These are phyloP conservation scores for Allantophomopsis lycopodina DNA, from an alignment of 2,329 filamentous ascomycete species.

Conservation along the genomic window DNA sequence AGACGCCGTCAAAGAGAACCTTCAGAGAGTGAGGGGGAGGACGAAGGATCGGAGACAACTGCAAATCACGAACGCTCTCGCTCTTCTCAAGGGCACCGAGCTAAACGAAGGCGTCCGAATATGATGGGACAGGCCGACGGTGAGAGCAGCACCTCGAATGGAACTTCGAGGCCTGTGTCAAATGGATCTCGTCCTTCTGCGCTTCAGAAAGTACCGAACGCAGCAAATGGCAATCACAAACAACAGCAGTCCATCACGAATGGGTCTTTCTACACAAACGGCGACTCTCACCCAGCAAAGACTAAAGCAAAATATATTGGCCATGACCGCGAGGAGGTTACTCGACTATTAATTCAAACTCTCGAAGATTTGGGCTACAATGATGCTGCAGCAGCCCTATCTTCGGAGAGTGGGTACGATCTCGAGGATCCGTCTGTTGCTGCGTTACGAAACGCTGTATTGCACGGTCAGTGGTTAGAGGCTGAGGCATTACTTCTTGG, in stretches of 20 bases:
- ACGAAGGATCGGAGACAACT: conserved; percentile 21
- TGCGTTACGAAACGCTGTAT: conserved; percentile 69
- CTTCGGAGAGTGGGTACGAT: conserved; percentile 72
- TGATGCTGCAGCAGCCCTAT: conserved; percentile 59
- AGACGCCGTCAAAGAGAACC: conserved; percentile 28
- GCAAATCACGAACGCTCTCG: conserved; percentile 10
- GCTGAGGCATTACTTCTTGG: conserved; percentile 73
- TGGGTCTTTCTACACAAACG: conserved; percentile 28
- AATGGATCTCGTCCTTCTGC: conserved; percentile 37
- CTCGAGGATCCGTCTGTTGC: conserved; percentile 78
- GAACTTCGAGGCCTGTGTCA: conserved; percentile 33
- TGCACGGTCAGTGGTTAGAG: conserved; percentile 68
- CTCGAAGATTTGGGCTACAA: conserved; percentile 80
- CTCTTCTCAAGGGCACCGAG: conserved; percentile 17
- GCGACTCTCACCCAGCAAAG: conserved; percentile 27
- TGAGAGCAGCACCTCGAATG: conserved; percentile 38
- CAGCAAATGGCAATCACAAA: conserved; percentile 34
- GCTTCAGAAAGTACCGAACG: conserved; percentile 27
- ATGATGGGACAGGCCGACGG: conserved; percentile 50
- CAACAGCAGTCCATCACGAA: conserved; percentile 18
- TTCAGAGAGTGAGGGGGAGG: conserved; percentile 14
- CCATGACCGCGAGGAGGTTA: conserved; percentile 86
- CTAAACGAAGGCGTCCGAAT: conserved; percentile 44
- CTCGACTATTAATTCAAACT: conserved; percentile 82
- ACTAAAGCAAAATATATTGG: conserved; percentile 49